Evolutionary conservation across 208 protist species (phyloP).

Genomic region (Leishmania major): DNA sequence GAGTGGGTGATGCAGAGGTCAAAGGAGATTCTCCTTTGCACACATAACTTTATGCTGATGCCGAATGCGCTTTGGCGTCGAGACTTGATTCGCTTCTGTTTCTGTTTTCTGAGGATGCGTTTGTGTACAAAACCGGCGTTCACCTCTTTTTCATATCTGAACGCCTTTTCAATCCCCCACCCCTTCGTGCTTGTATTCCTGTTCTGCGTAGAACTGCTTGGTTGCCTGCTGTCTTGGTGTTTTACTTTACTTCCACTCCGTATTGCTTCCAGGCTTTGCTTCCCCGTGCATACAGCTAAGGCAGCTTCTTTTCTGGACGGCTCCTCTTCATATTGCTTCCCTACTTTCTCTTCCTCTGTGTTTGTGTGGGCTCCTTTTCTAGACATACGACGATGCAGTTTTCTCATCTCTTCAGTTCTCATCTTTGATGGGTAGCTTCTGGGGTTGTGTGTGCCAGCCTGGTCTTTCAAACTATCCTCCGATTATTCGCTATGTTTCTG

Average conservation of each 20-base stretch:
- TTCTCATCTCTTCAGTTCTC: too few species aligned
- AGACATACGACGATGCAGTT: too few species aligned
- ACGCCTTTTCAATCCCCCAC: background rate
- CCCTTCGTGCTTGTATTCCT: background rate
- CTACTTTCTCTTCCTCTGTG: too few species aligned
- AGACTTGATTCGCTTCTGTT: background rate
- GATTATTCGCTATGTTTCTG: background rate
- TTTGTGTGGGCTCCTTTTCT: too few species aligned
- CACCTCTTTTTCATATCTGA: background rate
- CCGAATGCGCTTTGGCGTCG: background rate
- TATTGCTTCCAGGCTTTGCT: too few species aligned
- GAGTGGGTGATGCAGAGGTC: background rate
- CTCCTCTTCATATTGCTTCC: too few species aligned
- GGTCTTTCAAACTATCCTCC: background rate
- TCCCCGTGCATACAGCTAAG: background rate
- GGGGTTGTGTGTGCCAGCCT: background rate
- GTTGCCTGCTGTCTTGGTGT: background rate
- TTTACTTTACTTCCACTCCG: background rate
- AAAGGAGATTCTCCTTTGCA: background rate
- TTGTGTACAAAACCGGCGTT: background rate
- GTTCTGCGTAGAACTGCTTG: background rate
- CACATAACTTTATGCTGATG: background rate
- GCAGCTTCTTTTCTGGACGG: background rate
- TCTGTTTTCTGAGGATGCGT: background rate
- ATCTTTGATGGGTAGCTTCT: too few species aligned